These are phyloP conservation scores for Lolium perenne DNA, from an alignment of 176 grass and related monocot genomes.

Conservation along the genomic window DNA sequence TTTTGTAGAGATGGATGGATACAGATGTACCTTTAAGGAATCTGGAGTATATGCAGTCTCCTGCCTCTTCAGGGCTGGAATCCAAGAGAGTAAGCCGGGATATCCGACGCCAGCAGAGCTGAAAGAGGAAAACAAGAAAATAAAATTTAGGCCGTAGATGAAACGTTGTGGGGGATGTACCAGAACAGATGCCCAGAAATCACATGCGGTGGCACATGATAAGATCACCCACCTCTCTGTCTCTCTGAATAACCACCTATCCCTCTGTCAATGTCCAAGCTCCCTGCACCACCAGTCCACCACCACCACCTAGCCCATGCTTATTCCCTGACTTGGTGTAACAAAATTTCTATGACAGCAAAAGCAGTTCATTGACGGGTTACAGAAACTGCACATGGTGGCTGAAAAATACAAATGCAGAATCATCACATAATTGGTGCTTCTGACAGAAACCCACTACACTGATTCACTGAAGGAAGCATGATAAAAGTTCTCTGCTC, in stretches of 20 bases:
- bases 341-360: background rate
- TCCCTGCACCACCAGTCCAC: background rate
- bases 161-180: background rate
- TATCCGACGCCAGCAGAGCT: background rate
- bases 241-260: too few species aligned
- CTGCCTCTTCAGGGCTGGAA: background rate
- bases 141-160: background rate
- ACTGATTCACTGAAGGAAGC: background rate
- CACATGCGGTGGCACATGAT: constrained; percentile 37
- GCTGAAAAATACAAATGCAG: background rate
- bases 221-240: background rate
- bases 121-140: background rate
- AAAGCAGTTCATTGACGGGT: background rate
- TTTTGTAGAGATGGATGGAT: too few species aligned
- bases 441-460: background rate
- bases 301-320: constrained; percentile 26
- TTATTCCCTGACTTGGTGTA: constrained; percentile 13
- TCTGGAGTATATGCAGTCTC: background rate
- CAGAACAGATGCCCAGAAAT: constrained; percentile 21
- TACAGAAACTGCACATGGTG: background rate
- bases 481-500: background rate
- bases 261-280: background rate
- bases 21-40: background rate
- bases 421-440: constrained; percentile 11
- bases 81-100: background rate